Evolutionary conservation across 192 early-diverging fungal species (phyloP), one percentile per base, ranked within the genome.

Genomic region (Pilaira anomala): DNA sequence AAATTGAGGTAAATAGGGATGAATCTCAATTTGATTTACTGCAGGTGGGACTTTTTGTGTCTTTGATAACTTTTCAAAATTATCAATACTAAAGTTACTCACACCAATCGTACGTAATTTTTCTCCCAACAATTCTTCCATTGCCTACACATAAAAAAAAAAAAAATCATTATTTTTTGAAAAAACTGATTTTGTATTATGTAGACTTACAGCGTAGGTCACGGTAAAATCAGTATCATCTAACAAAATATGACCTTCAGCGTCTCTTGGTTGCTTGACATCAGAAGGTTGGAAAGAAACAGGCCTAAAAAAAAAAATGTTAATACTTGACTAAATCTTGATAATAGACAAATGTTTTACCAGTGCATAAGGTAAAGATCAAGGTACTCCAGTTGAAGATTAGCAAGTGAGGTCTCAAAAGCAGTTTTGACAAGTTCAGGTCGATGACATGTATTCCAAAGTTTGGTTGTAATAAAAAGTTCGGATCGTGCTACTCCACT

Each of bases 381-480:
- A 41, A 95, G 66, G 67, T 95, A 92, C 16, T 88, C 83, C 39
- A 90, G 56, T 42, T 82, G 77, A 16, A 93, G 80, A 69, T 91
- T 88, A 39, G 75, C 55, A 41, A 93, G 83, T 2, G 91, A 89
- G 16, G 72, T 69, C 65, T 86, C 77, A 7, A 90, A 63, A 0
- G 85, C 89, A 28, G 72, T 71, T 2, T 70, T 52, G 3, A 94
- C 86, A 57, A 86, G 76, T 59, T 89, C 79, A 21, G 84, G 79
- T 3, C 80, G 79, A 50, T 80, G 78, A 51, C 61, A 72, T 46
- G 67, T 80, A 67, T 83, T 81, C 78, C 77, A 82, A 26, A 80
- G 51, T 65, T 91, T 90, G 65, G 88, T 89, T 0, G 88, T 90
- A n/a, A 91, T 70, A 62, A 91, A 95, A 28, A 93, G 63, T 18